Evolutionary conservation across 805 yeast genomes (phyloP).

Genomic region (Wickerhamomyces bovis): DNA sequence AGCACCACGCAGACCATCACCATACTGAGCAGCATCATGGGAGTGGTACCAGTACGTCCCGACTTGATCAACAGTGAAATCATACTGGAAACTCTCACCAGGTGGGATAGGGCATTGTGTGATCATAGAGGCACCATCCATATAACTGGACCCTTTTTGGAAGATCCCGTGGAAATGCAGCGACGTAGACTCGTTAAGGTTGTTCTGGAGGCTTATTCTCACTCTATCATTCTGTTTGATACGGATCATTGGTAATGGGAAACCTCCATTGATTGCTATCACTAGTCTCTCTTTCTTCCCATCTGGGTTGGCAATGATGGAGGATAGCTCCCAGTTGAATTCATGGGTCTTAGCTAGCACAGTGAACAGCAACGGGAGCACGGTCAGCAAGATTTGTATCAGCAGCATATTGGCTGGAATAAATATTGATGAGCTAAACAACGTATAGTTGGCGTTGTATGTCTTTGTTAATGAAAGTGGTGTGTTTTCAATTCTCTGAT

Average conservation of each 20-base stretch:
- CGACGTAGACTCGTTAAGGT: constrained; percentile 59
- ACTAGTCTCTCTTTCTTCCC: constrained; percentile 35
- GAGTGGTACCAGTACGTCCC: constrained; percentile 99
- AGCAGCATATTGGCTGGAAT: background rate
- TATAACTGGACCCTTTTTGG: constrained; percentile 58
- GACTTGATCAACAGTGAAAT: constrained; percentile 79
- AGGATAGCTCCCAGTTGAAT: constrained; percentile 59
- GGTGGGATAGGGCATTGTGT: constrained; percentile 93
- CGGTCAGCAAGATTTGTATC: background rate
- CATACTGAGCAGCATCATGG: constrained; percentile 83
- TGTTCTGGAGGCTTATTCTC: constrained; percentile 67
- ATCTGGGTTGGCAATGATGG: constrained; percentile 43
- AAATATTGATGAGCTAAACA: background rate
- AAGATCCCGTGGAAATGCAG: constrained; percentile 94
- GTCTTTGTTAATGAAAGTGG: too few relatives aligned
- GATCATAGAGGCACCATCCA: constrained; percentile 90
- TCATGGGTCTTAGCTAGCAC: constrained; percentile 38
- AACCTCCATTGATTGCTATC: constrained; percentile 39
- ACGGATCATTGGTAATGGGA: constrained; percentile 85
- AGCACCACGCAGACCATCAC: constrained; percentile 86
- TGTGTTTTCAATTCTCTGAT: too few relatives aligned
- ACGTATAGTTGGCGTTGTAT: background rate
- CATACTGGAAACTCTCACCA: constrained; percentile 67
- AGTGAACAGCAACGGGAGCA: background rate
- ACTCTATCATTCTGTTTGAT: constrained; percentile 79